Base-by-base conservation (phyloP, 208 protist species). In the Leishmania amazonensis region DNA sequence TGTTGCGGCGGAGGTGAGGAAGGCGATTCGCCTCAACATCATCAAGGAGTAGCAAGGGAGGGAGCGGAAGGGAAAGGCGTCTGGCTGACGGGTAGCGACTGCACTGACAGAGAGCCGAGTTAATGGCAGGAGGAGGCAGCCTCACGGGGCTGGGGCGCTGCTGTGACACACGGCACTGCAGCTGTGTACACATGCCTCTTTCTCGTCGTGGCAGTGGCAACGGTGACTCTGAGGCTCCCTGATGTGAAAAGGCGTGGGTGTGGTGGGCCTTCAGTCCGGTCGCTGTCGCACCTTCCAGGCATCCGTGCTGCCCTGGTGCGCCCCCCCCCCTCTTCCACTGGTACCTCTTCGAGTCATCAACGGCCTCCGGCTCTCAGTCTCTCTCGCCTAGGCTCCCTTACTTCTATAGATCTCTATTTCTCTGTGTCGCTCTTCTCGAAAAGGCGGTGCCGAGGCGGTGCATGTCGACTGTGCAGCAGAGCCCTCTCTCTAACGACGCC, bases 1-100 rank as follows among this genome's bases (percentile, higher is more conserved):
- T 5, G 75, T 94, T 1, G 89, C 89, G 17, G 78, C 75, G 57
- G 84, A 96, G 31, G 82, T 96, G n/a, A 80, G 88, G n/a, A 91
- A 91, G 80, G 86, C 85, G 17, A 84, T 94, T 17, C 82, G 84
- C 19, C 84, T 95, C 42, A 85, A 62, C 45, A 76, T 89, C 21
- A 58, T 83, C 40, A 86, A 78, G 60, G 57, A 28, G 4, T 86
- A 80, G 68, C 31, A 28, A 42, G 24, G 57, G 40, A 4, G 2
- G 31, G 7, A 45, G 9, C 53, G 2, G 74, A 24, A 1, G 21
- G 38, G 38, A 6, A 31, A 5, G 65, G 62, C 21, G 17, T 24
- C 65, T 3, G 65, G 40, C 38, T 1, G 24, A 38, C 6, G 11
- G 11, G n/a, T 4, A 40, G 60, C n/a, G n/a, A n/a, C 11, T 28